Evolutionary conservation across 2,329 filamentous ascomycete genomes (phyloP), one percentile per base, ranked within the genome.

Genomic region (Ophiocordyceps camponoti-rufipedis): DNA sequence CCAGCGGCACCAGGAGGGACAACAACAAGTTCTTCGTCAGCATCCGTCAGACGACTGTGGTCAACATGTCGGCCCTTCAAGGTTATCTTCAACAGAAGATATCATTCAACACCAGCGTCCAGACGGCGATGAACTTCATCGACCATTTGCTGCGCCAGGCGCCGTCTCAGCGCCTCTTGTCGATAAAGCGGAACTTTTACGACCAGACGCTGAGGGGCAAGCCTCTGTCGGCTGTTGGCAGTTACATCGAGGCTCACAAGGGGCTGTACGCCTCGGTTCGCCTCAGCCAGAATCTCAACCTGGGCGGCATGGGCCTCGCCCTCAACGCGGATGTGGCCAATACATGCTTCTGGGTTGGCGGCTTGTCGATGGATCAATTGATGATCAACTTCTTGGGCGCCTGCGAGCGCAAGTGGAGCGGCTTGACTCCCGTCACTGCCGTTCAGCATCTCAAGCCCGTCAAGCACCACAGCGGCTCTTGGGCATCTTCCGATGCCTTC

Each of bases 241-340:
- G 55, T n/a, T 46, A 77, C 70, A 46, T 91, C 2, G 78, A 87
- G 55, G 85, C 86, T 0, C 80, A 85, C 66, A 94, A 94, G 58
- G 91, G 91, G 29, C 81, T 87, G 5, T 96, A 94, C 54, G 78
- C 86, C 10, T 87, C 88, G 0, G 79, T 95, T 44, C 78, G 87
- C 40, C 72, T 89, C 19, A 82, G 80, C 42, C 71, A 85, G 60
- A 59, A 58, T 48, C 31, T 58, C 14, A 33, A 48, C n/a, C 56
- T 72, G 56, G 62, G 67, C 1, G 70, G 74, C 31, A 72, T 75
- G 28, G 76, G 75, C 9, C 69, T 96, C 6, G 77, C 83, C 0
- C 67, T 98, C 57, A 96, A 95, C 53, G 78, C 94, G 11, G 89
- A 98, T 55, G 82, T 94, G 29, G 82, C 88, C 47, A 94, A 96